Evolutionary conservation across 345 rosid genomes (phyloP).

Genomic region (Salix brachista): DNA sequence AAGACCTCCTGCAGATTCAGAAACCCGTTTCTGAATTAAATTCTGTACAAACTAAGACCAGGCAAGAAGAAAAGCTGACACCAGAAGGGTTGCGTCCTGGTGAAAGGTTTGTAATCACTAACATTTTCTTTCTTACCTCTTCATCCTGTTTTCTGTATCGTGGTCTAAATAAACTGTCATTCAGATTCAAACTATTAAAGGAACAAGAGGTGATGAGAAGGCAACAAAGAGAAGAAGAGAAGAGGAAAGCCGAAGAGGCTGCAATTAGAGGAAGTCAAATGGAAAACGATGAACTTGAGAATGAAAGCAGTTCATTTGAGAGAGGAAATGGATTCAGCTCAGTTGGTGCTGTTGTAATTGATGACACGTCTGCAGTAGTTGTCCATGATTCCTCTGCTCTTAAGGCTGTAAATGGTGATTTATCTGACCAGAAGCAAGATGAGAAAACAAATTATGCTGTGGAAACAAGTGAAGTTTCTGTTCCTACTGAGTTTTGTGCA

Average conservation of each 20-base stretch:
- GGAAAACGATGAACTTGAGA: slow-evolving; percentile 8
- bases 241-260: slow-evolving; percentile 47
- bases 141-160: not conserved
- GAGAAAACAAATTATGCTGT: slow-evolving; percentile 15
- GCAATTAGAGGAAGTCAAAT: slow-evolving; percentile 25
- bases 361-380: slow-evolving; percentile 13
- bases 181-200: slow-evolving; percentile 73
- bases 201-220: slow-evolving; percentile 78
- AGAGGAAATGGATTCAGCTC: slow-evolving; percentile 21
- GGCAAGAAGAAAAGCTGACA: slow-evolving; percentile 35
- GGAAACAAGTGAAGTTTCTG: slow-evolving; percentile 28
- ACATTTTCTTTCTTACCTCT: not conserved
- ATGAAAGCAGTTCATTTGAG: slow-evolving; percentile 14
- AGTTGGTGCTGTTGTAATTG: slow-evolving; percentile 16
- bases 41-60: slow-evolving; percentile 25
- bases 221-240: slow-evolving; percentile 58
- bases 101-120: slow-evolving; percentile 49
- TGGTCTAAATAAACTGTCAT: slow-evolving; percentile 14
- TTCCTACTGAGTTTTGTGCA: slow-evolving; percentile 20
- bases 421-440: slow-evolving; percentile 25
- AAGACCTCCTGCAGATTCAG: slow-evolving; percentile 32
- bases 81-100: slow-evolving; percentile 66
- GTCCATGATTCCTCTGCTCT: slow-evolving; percentile 30
- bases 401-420: slow-evolving; percentile 43
- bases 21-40: slow-evolving; percentile 42